These are phyloP conservation scores for Dalbergia cultrata DNA, from an alignment of 306 rosid species.

Conservation along the genomic window DNA sequence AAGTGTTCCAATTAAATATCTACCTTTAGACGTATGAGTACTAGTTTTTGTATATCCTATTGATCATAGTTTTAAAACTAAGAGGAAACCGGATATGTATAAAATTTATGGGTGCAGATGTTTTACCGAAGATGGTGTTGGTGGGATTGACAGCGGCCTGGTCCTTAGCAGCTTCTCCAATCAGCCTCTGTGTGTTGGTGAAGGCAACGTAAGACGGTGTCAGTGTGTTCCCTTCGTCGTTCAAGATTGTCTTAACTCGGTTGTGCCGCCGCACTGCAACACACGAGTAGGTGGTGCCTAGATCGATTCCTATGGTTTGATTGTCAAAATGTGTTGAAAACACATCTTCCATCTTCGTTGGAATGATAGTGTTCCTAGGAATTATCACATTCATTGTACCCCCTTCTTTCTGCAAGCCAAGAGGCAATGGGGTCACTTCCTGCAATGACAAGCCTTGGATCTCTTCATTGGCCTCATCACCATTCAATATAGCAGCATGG, in stretches of 20 bases:
- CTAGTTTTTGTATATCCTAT: too few relatives aligned
- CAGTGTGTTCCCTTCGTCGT: constrained; percentile 65
- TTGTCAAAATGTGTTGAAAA: constrained; percentile 47
- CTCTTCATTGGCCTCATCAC: background rate
- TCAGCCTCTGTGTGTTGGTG: constrained; percentile 53
- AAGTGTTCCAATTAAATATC: too few relatives aligned
- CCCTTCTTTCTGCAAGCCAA: background rate
- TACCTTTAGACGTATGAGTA: too few relatives aligned
- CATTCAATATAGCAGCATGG: background rate
- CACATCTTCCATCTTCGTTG: constrained; percentile 43
- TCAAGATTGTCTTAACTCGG: constrained; percentile 59
- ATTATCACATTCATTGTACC: constrained; percentile 5
- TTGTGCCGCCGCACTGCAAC: constrained; percentile 65
- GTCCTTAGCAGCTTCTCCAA: constrained; percentile 67
- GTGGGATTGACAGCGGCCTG: constrained; percentile 61
- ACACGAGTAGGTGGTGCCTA: constrained; percentile 44
- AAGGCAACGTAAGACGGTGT: constrained; percentile 70
- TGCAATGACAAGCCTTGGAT: background rate
- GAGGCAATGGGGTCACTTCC: constrained; percentile 8
- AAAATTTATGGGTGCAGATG: background rate
- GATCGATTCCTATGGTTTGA: constrained; percentile 42
- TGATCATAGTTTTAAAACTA: too few relatives aligned
- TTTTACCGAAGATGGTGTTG: constrained; percentile 58
- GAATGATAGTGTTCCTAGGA: constrained; percentile 11
- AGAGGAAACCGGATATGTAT: too few relatives aligned